Evolutionary conservation across 1,284 basidiomycete genomes (phyloP), one percentile per base, ranked within the genome.

Genomic region (Veloboletus limbatus): DNA sequence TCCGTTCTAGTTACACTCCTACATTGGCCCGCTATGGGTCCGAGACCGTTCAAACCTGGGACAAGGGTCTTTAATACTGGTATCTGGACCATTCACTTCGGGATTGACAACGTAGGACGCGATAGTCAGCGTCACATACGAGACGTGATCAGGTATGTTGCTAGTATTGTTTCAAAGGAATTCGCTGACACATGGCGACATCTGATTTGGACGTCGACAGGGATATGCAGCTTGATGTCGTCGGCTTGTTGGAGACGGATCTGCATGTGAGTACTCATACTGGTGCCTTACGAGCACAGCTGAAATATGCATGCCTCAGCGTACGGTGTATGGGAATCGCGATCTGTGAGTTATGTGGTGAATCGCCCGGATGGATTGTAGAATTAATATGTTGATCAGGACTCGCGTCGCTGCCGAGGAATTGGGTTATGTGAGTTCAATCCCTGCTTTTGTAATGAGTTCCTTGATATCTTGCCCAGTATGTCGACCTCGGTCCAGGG

Each of bases 41-140:
- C 78, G 0, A 65, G 59, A 33, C 89, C 92, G 2, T 82, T 82
- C 66, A 81, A 82, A 49, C 69, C 82, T 8, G 80, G 77, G 6
- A 76, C 85, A 9, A 74, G 88, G 17, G 74, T 92, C 17, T 72
- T 96, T 36, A 87, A 85, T n/a, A 85, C 88, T 9, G 94, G 92
- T 2, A 94, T 97, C 47, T 96, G 92, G 91, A 95, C 94, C 0
- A 75, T 95, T 22, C 92, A 96, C 65, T 96, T 96, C 63, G 90
- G 89, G 3, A 81, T 93, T 40, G 87, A 92, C 58, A 85, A 91
- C 53, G 77, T 75, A 34, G 91, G 92, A 5, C 75, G 88, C 53
- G 92, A 94, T 59, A 91, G 88, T 61, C 90, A 93, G 64, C 72
- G 83, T 34, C 76, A 86, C 9, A 87, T 96, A 67, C 75, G 82